Conservation (phyloP, 2,329 filamentous ascomycete species). For the Orbilia quercus region DNA sequence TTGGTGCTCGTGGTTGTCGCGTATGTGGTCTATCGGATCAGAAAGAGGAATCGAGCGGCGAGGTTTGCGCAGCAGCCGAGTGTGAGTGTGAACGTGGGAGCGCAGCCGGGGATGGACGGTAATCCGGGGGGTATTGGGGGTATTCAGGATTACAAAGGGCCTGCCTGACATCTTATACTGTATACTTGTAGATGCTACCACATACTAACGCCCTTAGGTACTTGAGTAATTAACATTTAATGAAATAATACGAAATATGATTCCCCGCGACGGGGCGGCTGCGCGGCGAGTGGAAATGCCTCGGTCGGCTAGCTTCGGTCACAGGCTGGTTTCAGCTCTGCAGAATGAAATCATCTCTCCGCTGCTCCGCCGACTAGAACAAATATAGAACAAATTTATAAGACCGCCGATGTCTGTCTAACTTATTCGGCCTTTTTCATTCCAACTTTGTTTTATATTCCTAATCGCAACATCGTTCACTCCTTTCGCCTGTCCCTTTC, state of each 20-base stretch:
- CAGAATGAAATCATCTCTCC: constrained; percentile 7
- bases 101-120: too few species aligned
- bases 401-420: constrained; percentile 3
- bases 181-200: not conserved
- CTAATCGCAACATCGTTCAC: constrained; percentile 4
- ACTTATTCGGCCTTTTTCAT: not conserved
- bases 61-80: too few species aligned
- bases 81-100: too few species aligned
- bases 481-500: not conserved
- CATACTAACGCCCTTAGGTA: too few species aligned
- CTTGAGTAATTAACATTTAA: too few species aligned
- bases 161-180: too few species aligned
- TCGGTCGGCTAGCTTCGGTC: constrained; percentile 32
- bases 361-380: not conserved
- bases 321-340: constrained; percentile 15
- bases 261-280: not conserved
- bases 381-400: not conserved
- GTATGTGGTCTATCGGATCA: constrained; percentile 16
- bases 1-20: not conserved
- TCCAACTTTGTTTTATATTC: not conserved
- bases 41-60: not conserved
- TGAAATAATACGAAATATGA: too few species aligned
- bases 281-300: not conserved
- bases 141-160: too few species aligned
- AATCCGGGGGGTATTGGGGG: too few species aligned